These are phyloP conservation scores for Fusarium sp. DNA, from an alignment of 2,329 filamentous ascomycete species.

Conservation along the genomic window DNA sequence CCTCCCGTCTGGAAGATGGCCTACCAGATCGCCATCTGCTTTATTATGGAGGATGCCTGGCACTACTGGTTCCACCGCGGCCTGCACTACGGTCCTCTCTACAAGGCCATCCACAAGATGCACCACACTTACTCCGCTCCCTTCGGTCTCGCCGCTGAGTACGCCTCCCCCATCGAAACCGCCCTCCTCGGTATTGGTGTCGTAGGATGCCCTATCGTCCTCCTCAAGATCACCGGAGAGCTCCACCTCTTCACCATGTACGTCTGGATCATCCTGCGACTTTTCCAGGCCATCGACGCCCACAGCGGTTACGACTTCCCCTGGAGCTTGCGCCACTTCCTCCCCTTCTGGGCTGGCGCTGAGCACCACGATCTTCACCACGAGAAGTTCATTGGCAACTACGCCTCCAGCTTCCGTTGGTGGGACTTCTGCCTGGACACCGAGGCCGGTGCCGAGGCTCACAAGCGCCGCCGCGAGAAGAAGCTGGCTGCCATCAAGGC, in stretches of 20 bases:
- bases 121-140: constrained; percentile 99
- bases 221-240: constrained; percentile 85
- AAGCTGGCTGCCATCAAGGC: constrained; percentile 75
- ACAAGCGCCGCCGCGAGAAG: constrained; percentile 84
- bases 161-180: constrained; percentile 96
- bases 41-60: constrained; percentile 96
- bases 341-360: constrained; percentile 98
- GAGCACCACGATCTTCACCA: constrained; percentile 98
- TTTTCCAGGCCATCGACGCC: constrained; percentile 98
- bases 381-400: constrained; percentile 99
- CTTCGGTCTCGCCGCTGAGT: constrained; percentile 96
- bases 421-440: constrained; percentile 97
- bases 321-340: constrained; percentile 93
- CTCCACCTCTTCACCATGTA: constrained; percentile 99
- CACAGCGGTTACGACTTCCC: constrained; percentile 99
- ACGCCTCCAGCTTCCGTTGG: constrained; percentile 97
- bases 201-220: constrained; percentile 84
- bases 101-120: constrained; percentile 98
- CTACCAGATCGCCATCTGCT: constrained; percentile 92
- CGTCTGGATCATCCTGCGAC: constrained; percentile 89
- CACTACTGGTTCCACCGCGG: constrained; percentile 97
- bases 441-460: constrained; percentile 88
- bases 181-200: constrained; percentile 93
- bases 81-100: constrained; percentile 94
- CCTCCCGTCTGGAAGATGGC: constrained; percentile 87